Evolutionary conservation across 331 rosid species (phyloP).

Genomic region (Spiraea crenata): DNA sequence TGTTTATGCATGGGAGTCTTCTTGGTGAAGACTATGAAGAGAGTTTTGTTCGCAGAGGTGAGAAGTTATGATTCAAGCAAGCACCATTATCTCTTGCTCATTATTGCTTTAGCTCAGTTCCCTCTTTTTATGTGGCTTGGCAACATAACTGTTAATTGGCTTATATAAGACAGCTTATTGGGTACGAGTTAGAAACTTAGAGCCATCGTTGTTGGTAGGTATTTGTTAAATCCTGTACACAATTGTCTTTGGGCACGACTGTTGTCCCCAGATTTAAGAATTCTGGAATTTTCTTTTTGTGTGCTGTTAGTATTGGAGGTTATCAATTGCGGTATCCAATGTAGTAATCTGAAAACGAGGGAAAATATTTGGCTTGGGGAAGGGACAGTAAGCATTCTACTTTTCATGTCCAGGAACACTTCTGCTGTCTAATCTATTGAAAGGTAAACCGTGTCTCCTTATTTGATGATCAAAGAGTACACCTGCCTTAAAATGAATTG

Average conservation of each 20-base stretch:
- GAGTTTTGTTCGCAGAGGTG: constrained; percentile 58
- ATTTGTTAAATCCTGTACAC: constrained; percentile 13
- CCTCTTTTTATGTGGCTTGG: constrained; percentile 93
- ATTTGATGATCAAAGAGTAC: too few relatives aligned
- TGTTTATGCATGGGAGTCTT: constrained; percentile 86
- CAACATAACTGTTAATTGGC: constrained; percentile 81
- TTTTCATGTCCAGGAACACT: too few relatives aligned
- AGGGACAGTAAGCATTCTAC: too few relatives aligned
- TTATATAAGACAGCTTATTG: constrained; percentile 37
- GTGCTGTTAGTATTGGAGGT: too few relatives aligned
- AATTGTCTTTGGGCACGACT: constrained; percentile 7
- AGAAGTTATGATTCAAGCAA: constrained; percentile 76
- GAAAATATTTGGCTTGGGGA: too few relatives aligned
- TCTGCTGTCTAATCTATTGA: too few relatives aligned
- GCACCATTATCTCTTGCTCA: constrained; percentile 83
- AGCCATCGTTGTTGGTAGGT: constrained; percentile 11
- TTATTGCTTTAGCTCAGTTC: constrained; percentile 84
- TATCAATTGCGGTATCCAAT: too few relatives aligned
- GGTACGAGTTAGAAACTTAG: background rate
- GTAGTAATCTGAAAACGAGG: too few relatives aligned
- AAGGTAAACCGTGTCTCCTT: too few relatives aligned
- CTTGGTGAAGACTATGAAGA: constrained; percentile 90
- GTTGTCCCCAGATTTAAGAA: constrained; percentile 8
- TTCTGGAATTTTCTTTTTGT: background rate
- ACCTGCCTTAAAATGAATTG: too few relatives aligned